Evolutionary conservation across 1,284 basidiomycete genomes (phyloP).

Genomic region (Porphyrellus sp.): DNA sequence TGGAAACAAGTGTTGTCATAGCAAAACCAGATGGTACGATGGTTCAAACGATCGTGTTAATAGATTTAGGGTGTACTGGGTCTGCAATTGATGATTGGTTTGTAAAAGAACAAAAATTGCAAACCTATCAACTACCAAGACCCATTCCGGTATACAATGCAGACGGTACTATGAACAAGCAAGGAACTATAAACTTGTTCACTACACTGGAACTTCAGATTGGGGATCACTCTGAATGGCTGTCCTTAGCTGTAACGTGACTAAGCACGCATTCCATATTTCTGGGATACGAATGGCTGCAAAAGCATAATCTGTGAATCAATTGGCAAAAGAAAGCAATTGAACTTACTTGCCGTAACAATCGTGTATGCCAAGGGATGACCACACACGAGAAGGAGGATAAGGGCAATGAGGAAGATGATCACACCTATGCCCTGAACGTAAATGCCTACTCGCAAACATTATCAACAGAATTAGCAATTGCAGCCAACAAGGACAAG

Average conservation of each 20-base stretch:
- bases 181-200: conserved; percentile 13
- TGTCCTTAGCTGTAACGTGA: neutral
- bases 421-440: too few relatives aligned
- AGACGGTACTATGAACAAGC: conserved; percentile 16
- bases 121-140: conserved; percentile 4
- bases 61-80: conserved; percentile 26
- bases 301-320: neutral
- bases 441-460: too few relatives aligned
- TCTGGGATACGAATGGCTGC: neutral
- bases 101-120: conserved; percentile 14
- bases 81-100: conserved; percentile 22
- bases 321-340: neutral
- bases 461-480: too few relatives aligned
- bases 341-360: neutral
- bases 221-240: neutral
- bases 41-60: neutral
- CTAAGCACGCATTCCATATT: neutral
- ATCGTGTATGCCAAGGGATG: neutral
- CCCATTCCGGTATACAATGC: conserved; percentile 28
- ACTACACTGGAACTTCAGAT: neutral
- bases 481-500: too few relatives aligned
- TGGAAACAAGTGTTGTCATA: too few relatives aligned
- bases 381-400: neutral
- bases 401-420: neutral
- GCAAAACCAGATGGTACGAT: too few relatives aligned